phyloP scores from a whole-genome alignment of 495 filamentous ascomycete species.

The Bathelium albidoporum region DNA sequence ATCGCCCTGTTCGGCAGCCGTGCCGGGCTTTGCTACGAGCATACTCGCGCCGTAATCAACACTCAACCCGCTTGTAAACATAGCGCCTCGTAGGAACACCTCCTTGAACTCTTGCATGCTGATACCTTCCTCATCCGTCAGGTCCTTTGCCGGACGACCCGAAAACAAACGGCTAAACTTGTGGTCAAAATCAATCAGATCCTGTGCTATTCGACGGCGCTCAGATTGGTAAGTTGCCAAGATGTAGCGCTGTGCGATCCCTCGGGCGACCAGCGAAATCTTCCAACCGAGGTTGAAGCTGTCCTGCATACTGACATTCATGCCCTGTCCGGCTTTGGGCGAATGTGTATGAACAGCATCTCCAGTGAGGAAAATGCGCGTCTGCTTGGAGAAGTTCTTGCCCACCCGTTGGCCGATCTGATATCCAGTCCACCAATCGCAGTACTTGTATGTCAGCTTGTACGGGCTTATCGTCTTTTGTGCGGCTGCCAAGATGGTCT shows the following conservation, averaged over 20 bases:
- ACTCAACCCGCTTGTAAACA: constrained; percentile 24
- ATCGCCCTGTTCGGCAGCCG: constrained; percentile 33
- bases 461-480: constrained; percentile 52
- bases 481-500: constrained; percentile 48
- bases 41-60: constrained; percentile 28
- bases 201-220: constrained; percentile 54
- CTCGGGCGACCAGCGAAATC: constrained; percentile 52
- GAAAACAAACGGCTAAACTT: constrained; percentile 32
- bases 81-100: constrained; percentile 26
- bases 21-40: constrained; percentile 24
- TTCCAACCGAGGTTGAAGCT: constrained; percentile 71
- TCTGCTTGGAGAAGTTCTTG: constrained; percentile 52
- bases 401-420: constrained; percentile 65
- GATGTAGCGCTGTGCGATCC: constrained; percentile 43
- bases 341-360: constrained; percentile 55
- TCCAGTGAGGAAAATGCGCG: constrained; percentile 52
- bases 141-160: constrained; percentile 26
- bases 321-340: constrained; percentile 50
- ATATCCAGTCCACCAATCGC: constrained; percentile 58
- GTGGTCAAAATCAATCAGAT: constrained; percentile 67
- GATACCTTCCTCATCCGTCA: constrained; percentile 53
- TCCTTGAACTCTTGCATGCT: constrained; percentile 44
- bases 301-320: constrained; percentile 34
- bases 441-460: constrained; percentile 48
- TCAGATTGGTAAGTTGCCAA: constrained; percentile 62